phyloP scores from a whole-genome alignment of 257 asterid genomes.

The Petrea volubilis region DNA sequence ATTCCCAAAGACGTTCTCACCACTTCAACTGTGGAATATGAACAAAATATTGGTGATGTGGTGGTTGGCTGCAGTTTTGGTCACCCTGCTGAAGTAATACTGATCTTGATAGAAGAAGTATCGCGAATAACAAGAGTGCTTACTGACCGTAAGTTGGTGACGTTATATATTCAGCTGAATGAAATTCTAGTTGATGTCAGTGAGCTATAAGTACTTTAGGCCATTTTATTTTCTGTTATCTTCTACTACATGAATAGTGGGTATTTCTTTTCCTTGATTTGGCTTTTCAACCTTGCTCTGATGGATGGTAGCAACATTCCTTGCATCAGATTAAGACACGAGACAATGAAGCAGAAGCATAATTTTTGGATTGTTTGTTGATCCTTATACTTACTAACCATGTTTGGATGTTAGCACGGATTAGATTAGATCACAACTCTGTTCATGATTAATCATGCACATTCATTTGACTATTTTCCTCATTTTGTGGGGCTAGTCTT shows the following conservation, averaged over 20 bases:
- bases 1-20: slow-evolving; percentile 47
- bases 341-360: not conserved
- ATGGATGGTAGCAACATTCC: slow-evolving; percentile 6
- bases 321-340: slow-evolving; percentile 5
- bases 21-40: slow-evolving; percentile 32
- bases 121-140: slow-evolving; percentile 51
- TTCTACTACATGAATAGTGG: slow-evolving; percentile 11
- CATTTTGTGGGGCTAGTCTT: not conserved
- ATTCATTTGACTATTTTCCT: not conserved
- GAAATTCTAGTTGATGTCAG: slow-evolving; percentile 21
- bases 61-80: slow-evolving; percentile 90
- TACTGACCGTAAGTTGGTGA: slow-evolving; percentile 70
- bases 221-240: slow-evolving; percentile 1
- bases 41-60: slow-evolving; percentile 46
- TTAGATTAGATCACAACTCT: not conserved
- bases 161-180: slow-evolving; percentile 18
- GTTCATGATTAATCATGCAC: not conserved
- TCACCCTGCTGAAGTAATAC: slow-evolving; percentile 82
- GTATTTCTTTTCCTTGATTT: not conserved
- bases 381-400: slow-evolving; percentile 6
- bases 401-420: not conserved
- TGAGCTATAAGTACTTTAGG: slow-evolving; percentile 15
- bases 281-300: slow-evolving; percentile 9
- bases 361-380: not conserved
- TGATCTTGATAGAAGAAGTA: slow-evolving; percentile 60